Conservation (phyloP, 257 asterid genomes). For the Fraxinus anomala region DNA sequence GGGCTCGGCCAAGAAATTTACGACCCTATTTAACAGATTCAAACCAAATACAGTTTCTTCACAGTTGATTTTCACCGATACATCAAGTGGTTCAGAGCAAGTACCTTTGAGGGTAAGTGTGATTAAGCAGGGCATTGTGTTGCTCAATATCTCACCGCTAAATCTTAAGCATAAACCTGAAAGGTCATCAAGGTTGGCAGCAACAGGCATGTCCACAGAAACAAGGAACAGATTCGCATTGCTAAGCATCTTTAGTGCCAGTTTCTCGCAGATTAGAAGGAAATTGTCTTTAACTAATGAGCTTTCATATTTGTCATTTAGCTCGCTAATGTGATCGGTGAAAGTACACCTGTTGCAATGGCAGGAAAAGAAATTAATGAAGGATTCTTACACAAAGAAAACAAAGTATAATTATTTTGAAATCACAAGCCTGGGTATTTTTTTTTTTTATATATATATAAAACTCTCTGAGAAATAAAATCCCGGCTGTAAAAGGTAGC, state of each 20-base stretch:
- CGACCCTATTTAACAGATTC: slow-evolving; percentile 83
- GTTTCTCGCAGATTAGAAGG: slow-evolving; percentile 71
- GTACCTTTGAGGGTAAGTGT: slow-evolving; percentile 74
- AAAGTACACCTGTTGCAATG: slow-evolving; percentile 73
- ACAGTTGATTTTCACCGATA: slow-evolving; percentile 72
- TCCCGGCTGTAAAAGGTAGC: neutral
- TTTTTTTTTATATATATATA: neutral
- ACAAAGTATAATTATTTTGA: slow-evolving; percentile 4
- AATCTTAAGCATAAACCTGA: slow-evolving; percentile 80
- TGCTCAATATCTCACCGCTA: slow-evolving; percentile 83
- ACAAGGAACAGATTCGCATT: slow-evolving; percentile 75
- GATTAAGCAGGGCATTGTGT: slow-evolving; percentile 70
- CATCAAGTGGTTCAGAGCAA: slow-evolving; percentile 72
- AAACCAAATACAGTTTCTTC: slow-evolving; percentile 95
- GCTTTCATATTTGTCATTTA: slow-evolving; percentile 45
- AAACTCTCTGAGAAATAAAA: neutral
- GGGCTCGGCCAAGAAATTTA: slow-evolving; percentile 72
- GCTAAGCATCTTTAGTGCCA: slow-evolving; percentile 83
- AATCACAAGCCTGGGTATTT: neutral
- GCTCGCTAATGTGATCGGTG: slow-evolving; percentile 64
- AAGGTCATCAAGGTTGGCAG: slow-evolving; percentile 72
- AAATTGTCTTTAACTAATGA: slow-evolving; percentile 60
- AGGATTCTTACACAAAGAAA: slow-evolving; percentile 6
- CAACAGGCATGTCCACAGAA: slow-evolving; percentile 91
- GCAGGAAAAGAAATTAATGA: slow-evolving; percentile 22